Base-by-base conservation (phyloP, 257 asterid genomes). In the Primulina tabacum region DNA sequence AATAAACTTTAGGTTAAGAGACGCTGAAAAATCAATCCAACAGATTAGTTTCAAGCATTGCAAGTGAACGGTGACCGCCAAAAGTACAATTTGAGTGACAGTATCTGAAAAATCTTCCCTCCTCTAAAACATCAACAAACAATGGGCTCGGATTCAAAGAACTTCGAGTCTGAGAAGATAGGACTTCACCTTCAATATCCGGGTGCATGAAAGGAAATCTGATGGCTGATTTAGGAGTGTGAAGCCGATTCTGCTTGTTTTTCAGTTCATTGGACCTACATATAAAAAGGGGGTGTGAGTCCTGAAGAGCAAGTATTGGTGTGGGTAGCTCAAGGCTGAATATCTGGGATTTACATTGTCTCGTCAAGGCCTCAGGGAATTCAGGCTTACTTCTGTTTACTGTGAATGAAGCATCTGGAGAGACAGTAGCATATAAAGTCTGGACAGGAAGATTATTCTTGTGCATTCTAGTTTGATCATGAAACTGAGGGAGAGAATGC, bases 121-220 rank as follows among this genome's bases (percentile, higher is more conserved):
- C 81, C 53, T 72, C 70, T 35, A 81, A 63, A 66, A 71, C 70
- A 75, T 75, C 83, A 52, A 59, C 62, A 52, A 61, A 64, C 77
- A 70, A 30, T 6, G 88, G 88, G 40, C 60, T 6, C 17, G 8
- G 62, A 75, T 70, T 70, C 75, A 47, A 26, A 29, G 89, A 83
- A 71, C 74, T 71, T 63, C 33, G 80, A 64, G 73, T 64, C 84
- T 81, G 63, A 47, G 86, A 57, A 68, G 83, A 79, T 30, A 28
- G 78, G 30, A 66, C 70, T 62, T 71, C 77, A 62, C 71, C 76
- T 64, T 64, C 84, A 16, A 74, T 70, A 75, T 82, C 82, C 2
- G 84, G 81, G 70, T 76, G 80, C 77, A 75, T 58, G 73, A 81
- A 80, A 62, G 96, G 96, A 60, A 81, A 80, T 78, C 77, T 83